phyloP scores from a whole-genome alignment of 768 basidiomycete genomes.

The Lyophyllum shimeji region DNA sequence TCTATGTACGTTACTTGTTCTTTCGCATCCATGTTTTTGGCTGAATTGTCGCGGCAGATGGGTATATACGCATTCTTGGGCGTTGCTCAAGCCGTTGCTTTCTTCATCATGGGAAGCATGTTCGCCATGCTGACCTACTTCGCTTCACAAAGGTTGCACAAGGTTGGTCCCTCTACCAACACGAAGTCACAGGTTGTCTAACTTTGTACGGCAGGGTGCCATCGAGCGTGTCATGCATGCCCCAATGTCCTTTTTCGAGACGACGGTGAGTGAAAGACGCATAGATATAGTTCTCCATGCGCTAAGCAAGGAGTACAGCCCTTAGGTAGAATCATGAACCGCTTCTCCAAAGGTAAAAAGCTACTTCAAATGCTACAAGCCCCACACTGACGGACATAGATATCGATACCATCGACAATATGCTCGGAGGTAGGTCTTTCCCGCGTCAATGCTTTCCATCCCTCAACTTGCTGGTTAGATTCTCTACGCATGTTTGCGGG shows the following conservation, averaged over 20 bases:
- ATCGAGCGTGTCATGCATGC: slow-evolving; percentile 75
- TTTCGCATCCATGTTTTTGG: background rate
- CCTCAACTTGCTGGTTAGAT: slow-evolving; percentile 34
- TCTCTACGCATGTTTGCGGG: slow-evolving; percentile 69
- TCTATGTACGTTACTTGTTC: slow-evolving; percentile 56
- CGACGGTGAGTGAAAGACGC: slow-evolving; percentile 47
- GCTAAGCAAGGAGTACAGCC: slow-evolving; percentile 41
- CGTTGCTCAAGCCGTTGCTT: slow-evolving; percentile 62
- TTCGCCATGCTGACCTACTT: slow-evolving; percentile 74
- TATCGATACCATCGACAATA: slow-evolving; percentile 79
- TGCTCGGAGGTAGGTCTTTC: slow-evolving; percentile 48
- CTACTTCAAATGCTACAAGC: background rate
- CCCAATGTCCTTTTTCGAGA: slow-evolving; percentile 91
- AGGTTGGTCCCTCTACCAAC: slow-evolving; percentile 29
- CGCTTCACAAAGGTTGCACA: slow-evolving; percentile 71
- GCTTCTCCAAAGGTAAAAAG: slow-evolving; percentile 72
- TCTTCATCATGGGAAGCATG: slow-evolving; percentile 65
- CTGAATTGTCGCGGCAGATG: slow-evolving; percentile 49
- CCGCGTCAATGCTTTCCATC: background rate
- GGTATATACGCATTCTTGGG: slow-evolving; percentile 78
- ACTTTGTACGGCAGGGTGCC: slow-evolving; percentile 41
- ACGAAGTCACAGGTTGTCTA: background rate
- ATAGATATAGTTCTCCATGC: background rate
- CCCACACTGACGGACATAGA: slow-evolving; percentile 35
- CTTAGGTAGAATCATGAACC: slow-evolving; percentile 86